phyloP scores from a whole-genome alignment of 2,329 filamentous ascomycete genomes.

The Fusarium sambucinum region DNA sequence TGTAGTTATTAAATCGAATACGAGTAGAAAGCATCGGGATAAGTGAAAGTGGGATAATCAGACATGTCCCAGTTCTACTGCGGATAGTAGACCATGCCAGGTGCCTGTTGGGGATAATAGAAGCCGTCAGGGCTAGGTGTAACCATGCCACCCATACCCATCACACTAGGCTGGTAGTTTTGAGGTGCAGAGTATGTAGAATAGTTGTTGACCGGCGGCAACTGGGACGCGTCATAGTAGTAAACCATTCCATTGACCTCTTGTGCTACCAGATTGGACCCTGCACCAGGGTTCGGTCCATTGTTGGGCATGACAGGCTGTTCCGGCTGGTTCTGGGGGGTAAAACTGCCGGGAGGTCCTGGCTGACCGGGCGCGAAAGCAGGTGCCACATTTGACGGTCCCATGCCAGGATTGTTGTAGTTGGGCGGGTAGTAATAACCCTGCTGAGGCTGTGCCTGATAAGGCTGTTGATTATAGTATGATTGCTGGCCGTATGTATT shows the following conservation, averaged over 20 bases:
- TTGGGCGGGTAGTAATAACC: conserved; percentile 77
- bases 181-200: conserved; percentile 62
- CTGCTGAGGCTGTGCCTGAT: conserved; percentile 59
- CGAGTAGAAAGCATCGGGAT: conserved; percentile 44
- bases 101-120: conserved; percentile 72
- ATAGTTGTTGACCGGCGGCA: conserved; percentile 66
- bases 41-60: conserved; percentile 38
- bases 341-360: conserved; percentile 55
- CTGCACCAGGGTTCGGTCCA: conserved; percentile 43
- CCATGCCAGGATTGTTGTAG: conserved; percentile 63
- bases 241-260: conserved; percentile 97
- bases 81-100: conserved; percentile 71
- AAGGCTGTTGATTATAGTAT: conserved; percentile 67
- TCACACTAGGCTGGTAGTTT: conserved; percentile 67
- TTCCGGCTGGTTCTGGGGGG: conserved; percentile 58
- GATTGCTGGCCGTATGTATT: conserved; percentile 71
- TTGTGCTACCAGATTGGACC: conserved; percentile 74
- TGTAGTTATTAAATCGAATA: conserved; percentile 52
- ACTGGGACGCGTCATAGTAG: conserved; percentile 86
- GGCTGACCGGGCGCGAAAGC: conserved; percentile 70
- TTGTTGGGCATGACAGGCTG: conserved; percentile 52
- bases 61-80: conserved; percentile 60
- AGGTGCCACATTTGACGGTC: conserved; percentile 64
- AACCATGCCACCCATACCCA: conserved; percentile 85
- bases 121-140: conserved; percentile 75